phyloP scores from a whole-genome alignment of 345 rosid species.

The Carallia pectinifolia region DNA sequence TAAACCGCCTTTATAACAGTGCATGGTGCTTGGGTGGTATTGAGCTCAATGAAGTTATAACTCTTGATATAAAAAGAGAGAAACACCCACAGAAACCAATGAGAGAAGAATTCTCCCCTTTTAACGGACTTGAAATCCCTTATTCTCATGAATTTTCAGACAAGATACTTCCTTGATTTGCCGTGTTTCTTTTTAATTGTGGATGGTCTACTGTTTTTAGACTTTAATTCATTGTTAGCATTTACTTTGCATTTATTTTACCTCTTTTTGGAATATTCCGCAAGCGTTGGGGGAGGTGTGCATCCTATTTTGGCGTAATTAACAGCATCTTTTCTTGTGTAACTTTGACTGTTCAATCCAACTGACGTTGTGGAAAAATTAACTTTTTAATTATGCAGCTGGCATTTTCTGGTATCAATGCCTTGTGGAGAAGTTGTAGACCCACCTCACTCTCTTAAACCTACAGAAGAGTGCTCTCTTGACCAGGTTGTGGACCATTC shows the following conservation, averaged over 20 bases:
- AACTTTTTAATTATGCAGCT: slow-evolving; percentile 47
- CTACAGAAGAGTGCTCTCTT: slow-evolving; percentile 55
- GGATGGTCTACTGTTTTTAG: too few relatives aligned
- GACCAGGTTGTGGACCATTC: slow-evolving; percentile 49
- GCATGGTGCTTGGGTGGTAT: neutral
- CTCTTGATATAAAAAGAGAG: too few relatives aligned
- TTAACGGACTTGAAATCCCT: neutral
- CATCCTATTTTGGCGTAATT: neutral
- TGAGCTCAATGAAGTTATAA: too few relatives aligned
- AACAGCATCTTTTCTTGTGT: neutral
- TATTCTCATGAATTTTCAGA: neutral
- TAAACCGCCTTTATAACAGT: neutral
- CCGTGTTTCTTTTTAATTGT: neutral
- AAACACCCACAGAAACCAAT: neutral
- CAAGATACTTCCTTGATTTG: neutral
- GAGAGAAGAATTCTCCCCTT: neutral
- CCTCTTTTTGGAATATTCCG: neutral
- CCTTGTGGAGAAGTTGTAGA: slow-evolving; percentile 61
- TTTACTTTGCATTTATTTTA: neutral
- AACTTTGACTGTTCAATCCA: slow-evolving; percentile 1
- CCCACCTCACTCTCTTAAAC: slow-evolving; percentile 75
- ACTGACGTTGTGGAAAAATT: neutral
- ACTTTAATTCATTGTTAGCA: too few relatives aligned
- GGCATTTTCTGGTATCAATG: slow-evolving; percentile 70
- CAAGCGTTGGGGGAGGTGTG: too few relatives aligned